Conservation (phyloP, 2,329 filamentous ascomycete species). For the Helotiales sp. region DNA sequence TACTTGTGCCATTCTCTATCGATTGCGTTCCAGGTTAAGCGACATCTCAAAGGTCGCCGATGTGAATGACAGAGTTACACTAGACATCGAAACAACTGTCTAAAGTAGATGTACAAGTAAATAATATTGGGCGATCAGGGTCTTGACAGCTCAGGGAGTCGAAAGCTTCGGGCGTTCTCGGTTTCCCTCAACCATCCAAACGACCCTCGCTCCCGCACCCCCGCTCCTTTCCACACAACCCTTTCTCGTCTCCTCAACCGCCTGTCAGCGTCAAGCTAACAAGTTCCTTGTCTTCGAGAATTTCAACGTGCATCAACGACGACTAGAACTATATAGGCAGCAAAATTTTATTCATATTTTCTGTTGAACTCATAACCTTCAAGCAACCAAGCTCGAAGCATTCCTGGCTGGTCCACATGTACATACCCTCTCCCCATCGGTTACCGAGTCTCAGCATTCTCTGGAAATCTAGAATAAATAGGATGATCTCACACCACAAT, state of each 20-base stretch:
- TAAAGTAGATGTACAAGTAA: too few relatives aligned
- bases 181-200: too few relatives aligned
- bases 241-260: neutral
- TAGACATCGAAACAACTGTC: too few relatives aligned
- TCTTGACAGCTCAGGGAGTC: too few relatives aligned
- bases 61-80: too few relatives aligned
- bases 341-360: neutral
- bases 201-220: neutral
- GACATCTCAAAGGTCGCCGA: too few relatives aligned
- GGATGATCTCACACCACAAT: too few relatives aligned
- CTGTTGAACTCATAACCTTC: neutral
- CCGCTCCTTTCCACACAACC: neutral
- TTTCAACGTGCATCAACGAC: neutral
- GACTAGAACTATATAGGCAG: neutral
- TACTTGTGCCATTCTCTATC: neutral
- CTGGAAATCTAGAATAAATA: too few relatives aligned
- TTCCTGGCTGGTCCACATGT: neutral
- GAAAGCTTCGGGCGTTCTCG: too few relatives aligned
- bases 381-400: too few relatives aligned
- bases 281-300: neutral
- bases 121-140: too few relatives aligned
- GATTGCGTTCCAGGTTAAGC: too few relatives aligned
- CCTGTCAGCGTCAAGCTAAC: neutral
- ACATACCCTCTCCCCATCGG: neutral
- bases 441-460: neutral